Conservation (phyloP, 139 green algal genomes). For the Coelastrella sp. region DNA sequence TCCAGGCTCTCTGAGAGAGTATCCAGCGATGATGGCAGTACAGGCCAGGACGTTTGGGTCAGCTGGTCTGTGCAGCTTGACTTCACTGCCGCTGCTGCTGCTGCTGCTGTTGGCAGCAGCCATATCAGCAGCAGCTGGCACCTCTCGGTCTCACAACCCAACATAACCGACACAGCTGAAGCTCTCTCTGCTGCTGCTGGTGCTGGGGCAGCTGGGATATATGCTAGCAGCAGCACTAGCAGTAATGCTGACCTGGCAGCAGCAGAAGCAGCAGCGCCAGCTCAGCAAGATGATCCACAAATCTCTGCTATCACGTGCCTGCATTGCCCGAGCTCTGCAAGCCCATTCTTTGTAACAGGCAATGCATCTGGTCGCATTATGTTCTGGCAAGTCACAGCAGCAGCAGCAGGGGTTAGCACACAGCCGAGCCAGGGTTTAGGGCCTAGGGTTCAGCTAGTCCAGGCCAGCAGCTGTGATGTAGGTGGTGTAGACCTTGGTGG, state of each 20-base stretch:
- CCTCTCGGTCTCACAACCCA: not conserved
- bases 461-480: conserved; percentile 22
- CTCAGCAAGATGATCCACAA: not conserved
- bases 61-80: conserved; percentile 5
- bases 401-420: not conserved
- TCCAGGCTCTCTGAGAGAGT: not conserved
- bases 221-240: not conserved
- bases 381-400: conserved; percentile 51
- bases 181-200: conserved; percentile 2
- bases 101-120: not conserved
- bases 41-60: conserved; percentile 29
- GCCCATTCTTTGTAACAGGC: conserved; percentile 55
- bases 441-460: conserved; percentile 27
- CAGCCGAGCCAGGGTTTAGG: not conserved
- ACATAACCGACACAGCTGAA: not conserved
- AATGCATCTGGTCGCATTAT: conserved; percentile 43
- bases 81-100: not conserved
- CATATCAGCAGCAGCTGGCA: not conserved
- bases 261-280: conserved; percentile 34
- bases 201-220: not conserved
- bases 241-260: not conserved
- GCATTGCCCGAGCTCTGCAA: conserved; percentile 32
- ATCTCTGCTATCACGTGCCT: conserved; percentile 15
- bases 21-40: not conserved
- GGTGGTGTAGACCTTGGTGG: conserved; percentile 26